Percentiles rank a stretch among this genome's conserved stretches.
These are phyloP conservation scores for Wickerhamiella qilinensis DNA, from an alignment of 805 yeast species.

Conservation along the genomic window DNA sequence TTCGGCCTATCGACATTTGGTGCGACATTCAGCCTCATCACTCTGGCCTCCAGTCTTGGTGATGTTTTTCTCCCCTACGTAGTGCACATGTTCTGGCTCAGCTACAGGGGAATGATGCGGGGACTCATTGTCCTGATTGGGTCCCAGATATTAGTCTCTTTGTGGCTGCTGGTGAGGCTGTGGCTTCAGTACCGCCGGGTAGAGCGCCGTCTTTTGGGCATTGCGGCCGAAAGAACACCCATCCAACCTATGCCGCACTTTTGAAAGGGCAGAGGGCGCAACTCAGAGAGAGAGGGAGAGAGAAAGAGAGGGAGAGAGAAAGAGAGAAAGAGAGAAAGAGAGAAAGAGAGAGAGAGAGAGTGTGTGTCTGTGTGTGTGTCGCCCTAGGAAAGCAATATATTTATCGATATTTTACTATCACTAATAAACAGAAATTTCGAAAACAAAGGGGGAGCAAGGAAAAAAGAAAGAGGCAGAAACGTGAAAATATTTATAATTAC, in stretches of 20 bases:
- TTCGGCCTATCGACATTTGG: conserved; percentile 5
- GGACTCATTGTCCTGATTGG: neutral
- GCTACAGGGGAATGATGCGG: neutral
- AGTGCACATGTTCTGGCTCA: conserved; percentile 4
- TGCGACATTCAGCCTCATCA: conserved; percentile 4
- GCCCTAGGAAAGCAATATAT: too few species aligned
- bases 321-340: too few species aligned
- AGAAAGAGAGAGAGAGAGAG: too few species aligned
- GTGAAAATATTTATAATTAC: neutral
- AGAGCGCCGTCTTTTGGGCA: conserved; percentile 5
- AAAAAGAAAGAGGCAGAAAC: too few species aligned
- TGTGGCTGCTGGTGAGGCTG: neutral
- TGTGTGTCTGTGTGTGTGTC: too few species aligned
- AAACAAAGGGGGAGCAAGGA: too few species aligned
- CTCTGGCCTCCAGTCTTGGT: conserved; percentile 1
- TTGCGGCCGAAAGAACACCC: conserved; percentile 4
- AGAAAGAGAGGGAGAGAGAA: too few species aligned
- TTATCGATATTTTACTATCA: too few species aligned
- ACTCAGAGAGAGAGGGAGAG: too few species aligned
- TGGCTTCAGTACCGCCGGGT: conserved; percentile 1
- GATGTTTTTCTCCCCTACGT: conserved; percentile 4
- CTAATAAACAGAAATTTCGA: too few species aligned
- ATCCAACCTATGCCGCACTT: conserved; percentile 1
- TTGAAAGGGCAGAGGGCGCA: too few species aligned
- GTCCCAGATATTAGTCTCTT: conserved; percentile 3